Base-by-base conservation (phyloP, 2,329 filamentous ascomycete species). In the Claviceps humidiphila region DNA sequence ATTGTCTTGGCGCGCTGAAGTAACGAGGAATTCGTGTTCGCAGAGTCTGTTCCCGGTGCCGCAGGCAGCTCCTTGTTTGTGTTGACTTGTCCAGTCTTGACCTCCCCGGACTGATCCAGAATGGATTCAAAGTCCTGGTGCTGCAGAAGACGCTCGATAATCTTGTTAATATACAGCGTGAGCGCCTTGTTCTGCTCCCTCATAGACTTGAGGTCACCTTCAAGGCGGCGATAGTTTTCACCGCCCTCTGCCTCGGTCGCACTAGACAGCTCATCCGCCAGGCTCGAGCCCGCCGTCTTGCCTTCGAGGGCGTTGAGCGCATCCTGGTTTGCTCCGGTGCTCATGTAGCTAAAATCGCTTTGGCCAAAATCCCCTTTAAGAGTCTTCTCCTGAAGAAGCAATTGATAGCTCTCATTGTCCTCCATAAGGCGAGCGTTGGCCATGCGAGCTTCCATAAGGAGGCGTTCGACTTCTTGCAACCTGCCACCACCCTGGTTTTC, bases 161-260 rank as follows among this genome's bases (percentile, higher is more conserved):
- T 97, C 72, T 93, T 95, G 78, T 97, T 95, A 74, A 98, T 96
- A 73, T 98, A 98, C 58, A 97, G 75, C 24, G 89, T 95, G 60
- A 98, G 75, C 34, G 93, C 93, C 74, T 97, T 97, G 75, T 98
- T 97, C 73, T 95, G 85, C 66, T 95, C 91, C 71, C 87, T 91
- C 60, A 88, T 74, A 8, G 80, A 76, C 68, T 86, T 89, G 59
- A 93, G 69, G 61, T 97, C 91, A 11, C 75, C 70, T 65, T 96
- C 90, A 13, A 93, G 74, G 50, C 81, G 81, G 60, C 84, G 84
- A 58, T 80, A 76, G 47, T 70, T 71, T 52, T 82, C 78, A 57
- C 82, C 78, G 57, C 72, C 70, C 56, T 86, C 82, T 44, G 77
- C 77, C 56, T 82, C 81, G 9, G 73, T 72, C 50, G 74, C 74